phyloP scores from a whole-genome alignment of 1,139 yeast genomes.

The Nematodospora anomalae region DNA sequence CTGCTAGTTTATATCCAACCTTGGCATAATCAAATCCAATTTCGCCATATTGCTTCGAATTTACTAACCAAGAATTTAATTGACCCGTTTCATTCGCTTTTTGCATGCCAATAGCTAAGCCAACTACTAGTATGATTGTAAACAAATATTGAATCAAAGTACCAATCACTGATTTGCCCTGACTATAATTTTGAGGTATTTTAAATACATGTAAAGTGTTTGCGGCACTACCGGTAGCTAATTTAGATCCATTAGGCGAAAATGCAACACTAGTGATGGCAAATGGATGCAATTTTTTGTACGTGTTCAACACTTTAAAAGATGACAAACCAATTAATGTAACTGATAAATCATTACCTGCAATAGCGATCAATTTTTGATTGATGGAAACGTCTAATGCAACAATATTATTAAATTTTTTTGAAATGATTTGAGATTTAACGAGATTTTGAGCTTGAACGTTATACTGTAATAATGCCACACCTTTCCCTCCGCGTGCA shows the following conservation, averaged over 20 bases:
- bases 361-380: conserved; percentile 60
- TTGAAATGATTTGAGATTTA: conserved; percentile 46
- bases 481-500: conserved; percentile 40
- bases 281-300: conserved; percentile 68
- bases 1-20: conserved; percentile 17
- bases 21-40: conserved; percentile 22
- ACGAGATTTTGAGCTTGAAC: conserved; percentile 42
- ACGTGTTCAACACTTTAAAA: conserved; percentile 49
- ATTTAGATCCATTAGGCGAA: conserved; percentile 63
- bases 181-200: conserved; percentile 54
- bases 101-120: conserved; percentile 49
- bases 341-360: conserved; percentile 75
- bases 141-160: conserved; percentile 40
- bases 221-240: conserved; percentile 83
- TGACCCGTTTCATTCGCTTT: conserved; percentile 39
- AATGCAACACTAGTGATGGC: conserved; percentile 77
- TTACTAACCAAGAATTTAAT: conserved; percentile 24
- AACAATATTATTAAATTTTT: conserved; percentile 63
- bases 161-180: conserved; percentile 45
- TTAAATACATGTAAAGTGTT: conserved; percentile 65
- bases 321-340: conserved; percentile 52
- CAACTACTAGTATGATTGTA: conserved; percentile 45
- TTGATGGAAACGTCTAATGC: conserved; percentile 56
- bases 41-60: conserved; percentile 20
- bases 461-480: conserved; percentile 42